Conservation (phyloP, 2,329 filamentous ascomycete genomes). For the Drechslerella dactyloides region DNA sequence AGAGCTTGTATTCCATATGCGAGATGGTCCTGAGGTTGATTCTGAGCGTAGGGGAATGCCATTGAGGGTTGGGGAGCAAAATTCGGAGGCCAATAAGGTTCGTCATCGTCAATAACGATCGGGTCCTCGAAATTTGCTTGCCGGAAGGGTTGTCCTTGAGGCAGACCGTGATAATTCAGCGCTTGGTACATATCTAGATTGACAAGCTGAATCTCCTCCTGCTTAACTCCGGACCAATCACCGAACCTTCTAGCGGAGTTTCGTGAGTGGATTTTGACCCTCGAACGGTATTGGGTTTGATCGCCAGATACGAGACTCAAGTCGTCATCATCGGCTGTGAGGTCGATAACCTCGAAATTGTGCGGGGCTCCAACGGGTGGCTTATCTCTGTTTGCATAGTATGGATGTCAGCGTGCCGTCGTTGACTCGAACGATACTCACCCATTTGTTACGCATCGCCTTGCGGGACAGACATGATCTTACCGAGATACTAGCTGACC, state of each 20-base stretch:
- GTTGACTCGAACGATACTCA: too few relatives aligned
- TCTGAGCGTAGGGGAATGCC: neutral
- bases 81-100: neutral
- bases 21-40: neutral
- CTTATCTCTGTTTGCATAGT: conserved; percentile 18
- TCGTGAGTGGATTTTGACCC: conserved; percentile 18
- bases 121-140: conserved; percentile 10
- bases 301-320: neutral
- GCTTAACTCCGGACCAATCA: conserved; percentile 17
- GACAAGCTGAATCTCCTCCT: neutral
- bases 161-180: neutral
- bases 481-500: too few relatives aligned
- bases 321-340: conserved; percentile 34
- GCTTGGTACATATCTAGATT: neutral
- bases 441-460: too few relatives aligned
- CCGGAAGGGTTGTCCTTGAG: conserved; percentile 4
- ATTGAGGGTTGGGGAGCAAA: neutral
- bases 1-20: neutral
- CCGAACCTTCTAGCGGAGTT: conserved; percentile 1
- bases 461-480: too few relatives aligned
- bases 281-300: neutral
- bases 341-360: conserved; percentile 23
- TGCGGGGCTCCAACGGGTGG: conserved; percentile 12
- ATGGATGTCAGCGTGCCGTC: neutral
- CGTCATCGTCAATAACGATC: conserved; percentile 20